These are phyloP conservation scores for Linanthus parryae DNA, from an alignment of 148 eudicot genomes.

Conservation along the genomic window DNA sequence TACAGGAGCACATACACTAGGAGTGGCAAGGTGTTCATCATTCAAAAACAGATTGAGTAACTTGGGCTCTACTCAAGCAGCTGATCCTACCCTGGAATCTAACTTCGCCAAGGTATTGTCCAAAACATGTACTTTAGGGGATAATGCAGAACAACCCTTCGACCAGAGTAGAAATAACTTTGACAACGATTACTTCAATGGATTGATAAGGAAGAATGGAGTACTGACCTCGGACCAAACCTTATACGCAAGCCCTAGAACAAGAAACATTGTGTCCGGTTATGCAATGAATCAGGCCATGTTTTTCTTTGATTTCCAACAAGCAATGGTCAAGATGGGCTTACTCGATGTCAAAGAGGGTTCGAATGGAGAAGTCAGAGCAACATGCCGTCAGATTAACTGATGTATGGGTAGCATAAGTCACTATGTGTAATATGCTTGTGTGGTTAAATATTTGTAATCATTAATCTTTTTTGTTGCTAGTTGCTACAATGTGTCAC, in stretches of 20 bases:
- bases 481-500: too few species aligned
- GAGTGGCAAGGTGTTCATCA: slow-evolving; percentile 83
- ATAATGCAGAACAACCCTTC: slow-evolving; percentile 70
- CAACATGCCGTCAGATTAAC: slow-evolving; percentile 53
- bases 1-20: slow-evolving; percentile 82
- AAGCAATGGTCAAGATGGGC: slow-evolving; percentile 82
- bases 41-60: slow-evolving; percentile 63
- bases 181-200: slow-evolving; percentile 56
- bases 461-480: too few species aligned
- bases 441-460: too few species aligned
- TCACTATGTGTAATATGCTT: too few species aligned
- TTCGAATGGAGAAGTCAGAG: slow-evolving; percentile 59
- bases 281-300: slow-evolving; percentile 74
- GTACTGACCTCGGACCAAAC: slow-evolving; percentile 79
- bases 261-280: slow-evolving; percentile 42
- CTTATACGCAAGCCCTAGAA: slow-evolving; percentile 36
- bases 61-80: slow-evolving; percentile 31
- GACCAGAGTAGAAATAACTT: slow-evolving; percentile 51
- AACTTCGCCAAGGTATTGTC: slow-evolving; percentile 47
- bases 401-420: slow-evolving; percentile 20
- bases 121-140: slow-evolving; percentile 58
- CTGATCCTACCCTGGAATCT: slow-evolving; percentile 54
- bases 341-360: slow-evolving; percentile 66
- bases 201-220: slow-evolving; percentile 43
- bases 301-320: slow-evolving; percentile 80